Evolutionary conservation across 2,329 filamentous ascomycete genomes (phyloP).

Genomic region (Trichophyton simii): DNA sequence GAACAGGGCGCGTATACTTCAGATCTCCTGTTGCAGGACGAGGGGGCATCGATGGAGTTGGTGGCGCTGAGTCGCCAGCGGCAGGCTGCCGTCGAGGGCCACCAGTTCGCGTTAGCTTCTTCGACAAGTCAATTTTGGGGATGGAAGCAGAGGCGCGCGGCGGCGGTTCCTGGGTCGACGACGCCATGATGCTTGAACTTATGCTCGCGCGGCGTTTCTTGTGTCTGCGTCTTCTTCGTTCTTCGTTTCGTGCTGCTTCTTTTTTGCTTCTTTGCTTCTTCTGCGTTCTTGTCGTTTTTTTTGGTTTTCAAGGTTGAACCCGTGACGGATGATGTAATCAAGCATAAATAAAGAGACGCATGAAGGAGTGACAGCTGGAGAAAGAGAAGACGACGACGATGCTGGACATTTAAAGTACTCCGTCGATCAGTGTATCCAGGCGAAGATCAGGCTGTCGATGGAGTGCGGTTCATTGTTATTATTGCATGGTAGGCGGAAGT

Average conservation of each 20-base stretch:
- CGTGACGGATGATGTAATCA: background rate
- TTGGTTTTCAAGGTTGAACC: background rate
- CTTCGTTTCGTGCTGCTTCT: background rate
- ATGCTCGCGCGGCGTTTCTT: no score
- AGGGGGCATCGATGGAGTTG: slow-evolving; percentile 59
- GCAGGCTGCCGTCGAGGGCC: slow-evolving; percentile 23
- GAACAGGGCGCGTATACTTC: slow-evolving; percentile 53
- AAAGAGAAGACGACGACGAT: no score
- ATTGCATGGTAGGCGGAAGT: no score
- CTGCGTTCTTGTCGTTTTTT: background rate
- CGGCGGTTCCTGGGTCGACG: slow-evolving; percentile 13
- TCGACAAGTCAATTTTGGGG: slow-evolving; percentile 26
- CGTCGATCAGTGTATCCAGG: no score
- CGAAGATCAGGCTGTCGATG: no score
- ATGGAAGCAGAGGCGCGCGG: background rate
- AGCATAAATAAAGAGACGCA: background rate
- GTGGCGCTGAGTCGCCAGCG: slow-evolving; percentile 49
- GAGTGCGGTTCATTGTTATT: no score
- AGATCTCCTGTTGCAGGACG: slow-evolving; percentile 50
- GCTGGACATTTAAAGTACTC: no score
- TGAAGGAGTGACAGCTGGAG: background rate
- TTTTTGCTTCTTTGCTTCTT: background rate
- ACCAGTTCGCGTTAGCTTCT: slow-evolving; percentile 26
- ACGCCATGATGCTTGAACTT: slow-evolving; percentile 9
- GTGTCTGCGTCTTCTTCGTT: background rate